Evolutionary conservation across 176 grass and related monocot species (phyloP), one percentile per base, ranked within the genome.

Genomic region (Carex littledalei): DNA sequence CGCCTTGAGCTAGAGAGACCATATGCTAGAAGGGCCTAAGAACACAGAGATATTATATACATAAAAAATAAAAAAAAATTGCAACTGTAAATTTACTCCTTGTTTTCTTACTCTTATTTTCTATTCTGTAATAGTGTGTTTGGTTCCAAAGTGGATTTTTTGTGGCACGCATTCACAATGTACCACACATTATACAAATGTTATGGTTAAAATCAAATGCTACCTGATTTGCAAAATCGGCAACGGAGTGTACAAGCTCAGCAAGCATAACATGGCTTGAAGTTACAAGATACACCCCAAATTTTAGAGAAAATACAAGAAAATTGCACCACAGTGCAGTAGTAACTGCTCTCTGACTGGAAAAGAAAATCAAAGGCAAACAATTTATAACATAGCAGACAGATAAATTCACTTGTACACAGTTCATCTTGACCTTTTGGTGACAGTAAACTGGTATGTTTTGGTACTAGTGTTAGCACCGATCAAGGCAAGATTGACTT

Each of bases 261-360:
- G 97, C 93, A 80, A 99, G 88, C 93, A 96, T 99, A 91, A 99
- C 93, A 92, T 99, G 97, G 87, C 97, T 99, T 57, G 97, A 95
- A 87, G 97, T 99, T 49, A 88, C n/a, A 81, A 99, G 83, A 91
- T 94, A 99, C 67, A 96, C 93, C 39, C 97, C 93, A 83, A 95
- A 95, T 85, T 99, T 99, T 4, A 99, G 88, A 29, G 91, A 95
- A 85, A 99, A 96, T 84, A 99, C 97, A 7, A 99, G 97, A 87
- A 99, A 99, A 88, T 99, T 99, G 78, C 96, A 95, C 90, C 93
- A 95, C 57, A 99, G 78, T 88, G 93, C 93, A 6, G 86, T 96
- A 80, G 84, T 95, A 89, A 99, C 97, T 47, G 97, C 97, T 87
- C 88, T 90, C 85, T 99, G 97, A 85, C 91, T 99, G 90, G 79